Percentiles rank a stretch among this genome's conserved stretches.
Conservation (phyloP, 2,329 filamentous ascomycete genomes). For the Periconia macrospinosa region DNA sequence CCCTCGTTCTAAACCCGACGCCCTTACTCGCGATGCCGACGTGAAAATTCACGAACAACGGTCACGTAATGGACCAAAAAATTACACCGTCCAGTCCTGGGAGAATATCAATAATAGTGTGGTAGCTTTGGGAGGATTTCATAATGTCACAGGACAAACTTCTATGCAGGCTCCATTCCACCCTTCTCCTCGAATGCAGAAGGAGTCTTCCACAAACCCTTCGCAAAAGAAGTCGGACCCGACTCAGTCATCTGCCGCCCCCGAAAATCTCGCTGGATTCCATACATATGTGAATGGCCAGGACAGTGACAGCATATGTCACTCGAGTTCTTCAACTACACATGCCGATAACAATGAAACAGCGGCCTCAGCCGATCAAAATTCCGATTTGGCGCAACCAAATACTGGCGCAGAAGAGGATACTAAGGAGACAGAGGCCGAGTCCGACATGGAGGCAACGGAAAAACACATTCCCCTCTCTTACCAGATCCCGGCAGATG, state of each 20-base stretch:
- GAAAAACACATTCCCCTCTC: slow-evolving; percentile 26
- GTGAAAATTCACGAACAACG: no score
- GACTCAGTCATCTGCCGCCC: not conserved
- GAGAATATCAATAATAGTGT: not conserved
- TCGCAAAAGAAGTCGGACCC: not conserved
- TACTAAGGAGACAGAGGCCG: not conserved
- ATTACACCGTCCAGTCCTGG: not conserved
- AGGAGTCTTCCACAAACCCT: not conserved
- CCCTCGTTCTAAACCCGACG: no score
- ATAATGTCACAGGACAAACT: not conserved
- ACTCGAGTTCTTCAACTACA: no score
- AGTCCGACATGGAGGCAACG: slow-evolving; percentile 13
- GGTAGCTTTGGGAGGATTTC: not conserved
- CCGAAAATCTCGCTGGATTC: no score
- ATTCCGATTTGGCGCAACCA: not conserved
- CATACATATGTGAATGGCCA: no score
- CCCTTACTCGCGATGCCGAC: no score
- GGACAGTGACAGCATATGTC: no score
- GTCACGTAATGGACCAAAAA: no score
- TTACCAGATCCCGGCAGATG: slow-evolving; percentile 36
- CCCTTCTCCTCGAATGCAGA: not conserved
- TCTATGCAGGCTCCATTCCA: not conserved
- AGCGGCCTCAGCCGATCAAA: not conserved
- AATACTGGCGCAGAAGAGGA: not conserved
- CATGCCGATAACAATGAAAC: not conserved